These are phyloP conservation scores for Sistotremastrum suecicum DNA, from an alignment of 768 basidiomycete genomes.

Conservation along the genomic window DNA sequence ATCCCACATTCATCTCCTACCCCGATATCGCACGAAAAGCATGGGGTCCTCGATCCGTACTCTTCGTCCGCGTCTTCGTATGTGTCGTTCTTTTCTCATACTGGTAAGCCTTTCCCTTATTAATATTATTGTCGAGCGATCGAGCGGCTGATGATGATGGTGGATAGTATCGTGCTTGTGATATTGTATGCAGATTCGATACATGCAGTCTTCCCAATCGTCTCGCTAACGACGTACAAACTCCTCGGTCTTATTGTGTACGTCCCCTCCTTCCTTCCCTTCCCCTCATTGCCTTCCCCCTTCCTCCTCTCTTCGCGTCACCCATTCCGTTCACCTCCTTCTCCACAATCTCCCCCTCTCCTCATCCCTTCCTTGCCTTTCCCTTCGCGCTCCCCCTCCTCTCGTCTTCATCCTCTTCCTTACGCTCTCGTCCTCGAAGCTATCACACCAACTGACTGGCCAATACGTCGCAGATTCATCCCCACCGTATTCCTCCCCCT, in stretches of 20 bases:
- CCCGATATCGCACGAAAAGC: conserved; percentile 83
- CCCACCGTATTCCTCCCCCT: conserved; percentile 82
- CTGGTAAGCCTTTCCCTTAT: conserved; percentile 34
- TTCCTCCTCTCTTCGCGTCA: no score
- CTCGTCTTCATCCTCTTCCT: no score
- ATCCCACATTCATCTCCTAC: conserved; percentile 64
- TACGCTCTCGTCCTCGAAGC: no score
- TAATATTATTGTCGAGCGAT: no score
- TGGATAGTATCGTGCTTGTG: conserved; percentile 63
- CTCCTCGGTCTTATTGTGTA: conserved; percentile 59
- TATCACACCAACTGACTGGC: no score
- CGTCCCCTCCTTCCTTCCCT: conserved; percentile 10
- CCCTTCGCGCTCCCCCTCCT: no score
- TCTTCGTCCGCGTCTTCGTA: conserved; percentile 58
- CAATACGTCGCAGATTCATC: conserved; percentile 38
- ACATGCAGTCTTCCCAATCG: conserved; percentile 51
- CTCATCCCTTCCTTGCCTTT: no score
- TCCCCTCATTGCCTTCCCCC: neutral
- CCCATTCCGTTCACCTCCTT: no score
- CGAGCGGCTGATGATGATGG: neutral
- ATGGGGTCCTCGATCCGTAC: conserved; percentile 60
- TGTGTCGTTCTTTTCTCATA: conserved; percentile 80
- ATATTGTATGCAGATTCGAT: conserved; percentile 83
- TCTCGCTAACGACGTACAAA: conserved; percentile 64
- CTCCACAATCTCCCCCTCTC: no score